A percentile compares a stretch with the other conserved stretches of the same genome.
Evolutionary conservation across 345 rosid genomes (phyloP).

Genomic region (Geranium brycei): DNA sequence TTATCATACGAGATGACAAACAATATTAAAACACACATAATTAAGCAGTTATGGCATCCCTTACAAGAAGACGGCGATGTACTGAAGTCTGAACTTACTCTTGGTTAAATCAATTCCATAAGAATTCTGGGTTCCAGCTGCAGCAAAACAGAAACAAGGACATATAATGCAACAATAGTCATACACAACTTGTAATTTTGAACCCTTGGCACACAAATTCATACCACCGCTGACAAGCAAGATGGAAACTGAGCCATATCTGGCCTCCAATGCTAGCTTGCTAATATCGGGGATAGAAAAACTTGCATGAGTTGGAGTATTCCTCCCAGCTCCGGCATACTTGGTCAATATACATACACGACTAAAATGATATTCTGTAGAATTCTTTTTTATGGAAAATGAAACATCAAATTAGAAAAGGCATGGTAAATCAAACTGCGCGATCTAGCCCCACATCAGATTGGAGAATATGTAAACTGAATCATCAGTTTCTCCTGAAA

Average conservation of each 20-base stretch:
- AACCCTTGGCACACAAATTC: conserved; percentile 6
- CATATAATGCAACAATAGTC: conserved; percentile 2
- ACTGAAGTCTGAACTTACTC: conserved; percentile 36
- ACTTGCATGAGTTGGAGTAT: conserved; percentile 53
- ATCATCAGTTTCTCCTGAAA: too few relatives aligned
- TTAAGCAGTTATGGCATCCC: not conserved
- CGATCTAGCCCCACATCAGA: too few relatives aligned
- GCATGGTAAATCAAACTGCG: too few relatives aligned
- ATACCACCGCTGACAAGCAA: conserved; percentile 83
- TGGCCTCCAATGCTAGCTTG: conserved; percentile 65
- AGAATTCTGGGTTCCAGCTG: conserved; percentile 68
- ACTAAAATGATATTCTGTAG: conserved; percentile 79
- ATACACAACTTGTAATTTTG: conserved; percentile 5
- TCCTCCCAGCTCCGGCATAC: conserved; percentile 58
- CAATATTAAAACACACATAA: not conserved
- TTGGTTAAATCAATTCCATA: conserved; percentile 49
- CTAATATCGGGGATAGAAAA: conserved; percentile 78
- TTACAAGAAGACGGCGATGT: not conserved
- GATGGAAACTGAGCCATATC: conserved; percentile 64
- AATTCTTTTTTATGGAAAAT: too few relatives aligned
- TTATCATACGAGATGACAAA: not conserved
- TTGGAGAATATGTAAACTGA: too few relatives aligned
- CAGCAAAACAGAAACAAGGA: conserved; percentile 17
- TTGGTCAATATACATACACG: conserved; percentile 67
- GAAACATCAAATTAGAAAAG: too few relatives aligned